Conservation (phyloP, 169 alveolate species). For the Eimeria acervulina region DNA sequence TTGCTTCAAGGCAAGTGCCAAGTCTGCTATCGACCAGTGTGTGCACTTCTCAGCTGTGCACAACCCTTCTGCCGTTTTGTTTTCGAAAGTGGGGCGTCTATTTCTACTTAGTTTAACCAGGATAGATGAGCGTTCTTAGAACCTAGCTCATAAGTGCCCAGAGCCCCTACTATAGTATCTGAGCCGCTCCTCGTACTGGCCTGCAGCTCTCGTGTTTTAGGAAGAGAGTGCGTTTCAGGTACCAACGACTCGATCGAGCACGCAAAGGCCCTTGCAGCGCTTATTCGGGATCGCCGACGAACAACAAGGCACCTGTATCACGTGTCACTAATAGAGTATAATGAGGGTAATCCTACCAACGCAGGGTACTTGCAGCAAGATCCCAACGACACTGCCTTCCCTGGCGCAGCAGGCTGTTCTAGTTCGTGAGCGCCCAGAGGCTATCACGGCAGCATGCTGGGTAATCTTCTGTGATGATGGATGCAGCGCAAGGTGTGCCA, state of each 20-base stretch:
- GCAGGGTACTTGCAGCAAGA: background rate
- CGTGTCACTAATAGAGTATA: conserved; percentile 57
- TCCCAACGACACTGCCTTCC: background rate
- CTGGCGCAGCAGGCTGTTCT: background rate
- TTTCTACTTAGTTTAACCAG: background rate
- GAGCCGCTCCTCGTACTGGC: background rate
- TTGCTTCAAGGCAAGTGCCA: conserved; percentile 88
- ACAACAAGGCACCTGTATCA: conserved; percentile 60
- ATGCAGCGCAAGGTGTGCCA: conserved; percentile 61
- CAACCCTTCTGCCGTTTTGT: background rate
- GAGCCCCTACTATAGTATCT: background rate
- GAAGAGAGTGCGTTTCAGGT: conserved; percentile 7
- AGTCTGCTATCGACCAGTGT: background rate
- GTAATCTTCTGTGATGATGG: background rate
- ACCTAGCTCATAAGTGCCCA: background rate
- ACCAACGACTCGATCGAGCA: conserved; percentile 48
- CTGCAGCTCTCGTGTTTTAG: conserved; percentile 88
- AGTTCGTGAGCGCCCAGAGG: background rate
- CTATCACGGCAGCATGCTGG: background rate
- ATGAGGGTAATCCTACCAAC: background rate
- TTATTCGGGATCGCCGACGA: conserved; percentile 52
- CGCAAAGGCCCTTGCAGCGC: conserved; percentile 74
- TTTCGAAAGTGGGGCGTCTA: background rate
- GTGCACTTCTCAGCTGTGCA: background rate
- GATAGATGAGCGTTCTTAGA: background rate